Evolutionary conservation across 257 asterid genomes (phyloP).

Genomic region (Fraxinus anomala): DNA sequence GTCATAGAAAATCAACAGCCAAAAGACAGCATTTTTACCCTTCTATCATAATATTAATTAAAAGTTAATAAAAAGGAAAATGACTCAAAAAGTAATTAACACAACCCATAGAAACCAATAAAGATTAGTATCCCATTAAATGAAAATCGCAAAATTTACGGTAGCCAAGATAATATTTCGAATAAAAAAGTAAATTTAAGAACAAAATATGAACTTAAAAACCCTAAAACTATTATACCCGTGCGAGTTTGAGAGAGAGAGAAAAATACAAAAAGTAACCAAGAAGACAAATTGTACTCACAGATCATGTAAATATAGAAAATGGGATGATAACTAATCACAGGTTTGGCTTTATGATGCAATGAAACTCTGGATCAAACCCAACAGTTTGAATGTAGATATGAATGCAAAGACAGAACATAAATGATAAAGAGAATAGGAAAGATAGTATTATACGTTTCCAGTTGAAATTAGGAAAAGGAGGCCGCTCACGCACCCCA

Average conservation of each 20-base stretch:
- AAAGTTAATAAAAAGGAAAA: constrained; percentile 22
- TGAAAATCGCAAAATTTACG: constrained; percentile 16
- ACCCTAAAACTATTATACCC: constrained; percentile 14
- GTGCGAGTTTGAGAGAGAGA: background rate
- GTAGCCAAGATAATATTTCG: constrained; percentile 28
- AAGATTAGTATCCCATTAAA: constrained; percentile 14
- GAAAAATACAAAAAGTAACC: constrained; percentile 27
- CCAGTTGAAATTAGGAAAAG: background rate
- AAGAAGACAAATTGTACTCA: constrained; percentile 27
- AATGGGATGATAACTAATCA: constrained; percentile 12
- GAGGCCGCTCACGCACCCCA: background rate
- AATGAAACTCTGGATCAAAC: constrained; percentile 29
- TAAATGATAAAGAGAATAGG: background rate
- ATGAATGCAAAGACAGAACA: constrained; percentile 1
- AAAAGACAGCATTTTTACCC: constrained; percentile 16
- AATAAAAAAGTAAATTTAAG: constrained; percentile 21
- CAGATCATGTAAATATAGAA: constrained; percentile 45
- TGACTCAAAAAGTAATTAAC: constrained; percentile 20
- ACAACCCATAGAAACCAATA: constrained; percentile 7
- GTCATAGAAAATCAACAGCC: constrained; percentile 3
- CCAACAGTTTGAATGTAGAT: constrained; percentile 27
- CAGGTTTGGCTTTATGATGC: constrained; percentile 14
- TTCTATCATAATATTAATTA: background rate
- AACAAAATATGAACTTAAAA: constrained; percentile 21
- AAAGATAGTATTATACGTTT: constrained; percentile 8